Conservation (phyloP, 2,329 filamentous ascomycete species). For the Verticillium albo-atrum region DNA sequence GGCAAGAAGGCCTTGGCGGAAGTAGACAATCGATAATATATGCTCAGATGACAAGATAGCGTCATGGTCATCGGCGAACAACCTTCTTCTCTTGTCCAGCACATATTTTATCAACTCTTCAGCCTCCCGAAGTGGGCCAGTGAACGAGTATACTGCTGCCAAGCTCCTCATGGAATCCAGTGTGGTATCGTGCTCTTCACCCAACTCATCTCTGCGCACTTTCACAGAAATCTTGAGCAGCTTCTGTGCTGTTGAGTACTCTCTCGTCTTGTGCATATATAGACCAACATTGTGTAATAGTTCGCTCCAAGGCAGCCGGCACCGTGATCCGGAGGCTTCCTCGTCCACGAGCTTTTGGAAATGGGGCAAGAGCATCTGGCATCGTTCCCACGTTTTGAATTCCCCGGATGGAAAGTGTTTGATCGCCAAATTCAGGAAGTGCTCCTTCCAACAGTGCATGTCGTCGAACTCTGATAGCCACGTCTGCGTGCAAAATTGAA, state of each 20-base stretch:
- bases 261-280: not conserved
- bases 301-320: not conserved
- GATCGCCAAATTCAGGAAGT: slow-evolving; percentile 8
- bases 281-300: not conserved
- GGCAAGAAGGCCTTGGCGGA: no score
- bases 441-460: slow-evolving; percentile 1
- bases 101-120: no score
- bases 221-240: not conserved
- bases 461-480: slow-evolving; percentile 12
- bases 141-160: no score
- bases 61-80: no score
- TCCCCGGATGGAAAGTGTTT: slow-evolving; percentile 8
- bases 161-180: not conserved
- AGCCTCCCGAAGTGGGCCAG: no score
- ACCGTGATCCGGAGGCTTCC: not conserved
- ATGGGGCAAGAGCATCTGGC: not conserved
- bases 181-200: no score
- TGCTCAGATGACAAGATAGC: no score
- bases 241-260: not conserved
- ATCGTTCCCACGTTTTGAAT: slow-evolving; percentile 7
- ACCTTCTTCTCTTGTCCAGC: no score
- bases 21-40: no score
- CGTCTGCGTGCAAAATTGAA: slow-evolving; percentile 14
- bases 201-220: no score
- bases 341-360: not conserved